Evolutionary conservation across 768 basidiomycete genomes (phyloP), one percentile per base, ranked within the genome.

Genomic region (Kwoniella sp.): DNA sequence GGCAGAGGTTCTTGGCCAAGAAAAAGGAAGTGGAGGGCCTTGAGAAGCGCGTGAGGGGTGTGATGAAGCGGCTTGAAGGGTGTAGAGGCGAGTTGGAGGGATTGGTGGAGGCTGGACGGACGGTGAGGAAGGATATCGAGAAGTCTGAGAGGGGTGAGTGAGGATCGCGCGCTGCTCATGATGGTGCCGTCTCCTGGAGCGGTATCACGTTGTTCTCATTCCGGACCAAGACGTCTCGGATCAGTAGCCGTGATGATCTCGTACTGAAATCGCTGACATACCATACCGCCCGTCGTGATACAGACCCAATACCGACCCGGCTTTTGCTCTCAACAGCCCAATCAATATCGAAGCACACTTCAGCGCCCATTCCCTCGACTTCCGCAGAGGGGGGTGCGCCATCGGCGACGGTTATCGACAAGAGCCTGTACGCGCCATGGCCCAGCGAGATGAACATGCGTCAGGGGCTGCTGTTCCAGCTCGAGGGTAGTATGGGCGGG

Each of bases 401-500:
- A 4, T 47, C 41, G 4, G 55, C 75, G n/a, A 29, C 62, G 38
- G 64, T 64, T 7, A 37, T 71, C 17, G 70, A 74, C 38, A 66
- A 65, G 45, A 69, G 68, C 8, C 67, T 71, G 58, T 72, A 65
- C 58, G 56, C 53, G 20, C 76, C 76, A 2, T 78, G 72, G 71
- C 76, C 76, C 2, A 75, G 66, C 4, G 76, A 78, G 51, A 64
- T 55, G 41, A 58, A 59, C 12, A 78, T 78, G 76, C 55, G 76
- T 8, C 45, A 53, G 60, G 76, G 76, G 23, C 48, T 75, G 22
- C 55, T 78, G 55, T 75, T 75, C 66, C 65, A 65, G 57, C 47
- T 70, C 55, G 60, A 67, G 25, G 74, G 74, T 29, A 75, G 71
- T 65, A 78, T 78, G 76, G 58, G 63, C 22, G 68, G 71, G 1